Evolutionary conservation across 2,329 filamentous ascomycete species (phyloP), one percentile per base, ranked within the genome.

Genomic region (Pestalotiopsis sp.): DNA sequence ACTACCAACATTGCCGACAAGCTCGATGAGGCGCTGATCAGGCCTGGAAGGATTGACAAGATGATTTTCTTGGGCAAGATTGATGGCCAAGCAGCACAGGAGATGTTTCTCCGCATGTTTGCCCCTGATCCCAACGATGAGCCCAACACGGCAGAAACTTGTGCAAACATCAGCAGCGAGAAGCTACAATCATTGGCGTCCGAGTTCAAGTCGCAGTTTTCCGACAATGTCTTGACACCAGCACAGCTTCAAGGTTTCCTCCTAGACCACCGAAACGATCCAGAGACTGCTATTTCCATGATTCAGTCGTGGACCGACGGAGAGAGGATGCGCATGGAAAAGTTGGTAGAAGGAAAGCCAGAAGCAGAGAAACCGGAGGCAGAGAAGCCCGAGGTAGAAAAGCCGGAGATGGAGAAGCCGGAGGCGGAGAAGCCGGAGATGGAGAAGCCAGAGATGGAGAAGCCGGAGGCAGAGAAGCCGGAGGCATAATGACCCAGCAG

Each of bases 1-100:
- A 92, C 90, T 1, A 92, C 90, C 2, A 92, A 92, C 74, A 87
- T 91, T 72, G 85, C 91, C 13, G 89, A 91, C 68, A 83, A 88
- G 62, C 84, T 92, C 6, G 90, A 92, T 71, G 87, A 89, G 74
- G 90, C 90, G 20, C 79, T 92, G 23, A 86, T 92, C 49, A 83
- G 90, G 64, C 90, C 90, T 1, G 90, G 90, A 11, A 84, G 90
- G 56, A 88, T 92, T 1, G 90, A 92, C 76, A 90, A 92, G 87
- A 90, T 89, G 4, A 85, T 91, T 1, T 84, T 88, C 41, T 83
- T 92, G 31, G 90, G 89, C 36, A 71, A 72, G 23, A 77, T 77
- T 9, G 72, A 72, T 20, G 70, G 69, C 6, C 62, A 70, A 14
- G 73, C 77, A 36, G 76, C 77, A 9, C 68, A 70, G 38, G 70